phyloP scores from a whole-genome alignment of 768 basidiomycete species.

The Glaciozyma martinii region DNA sequence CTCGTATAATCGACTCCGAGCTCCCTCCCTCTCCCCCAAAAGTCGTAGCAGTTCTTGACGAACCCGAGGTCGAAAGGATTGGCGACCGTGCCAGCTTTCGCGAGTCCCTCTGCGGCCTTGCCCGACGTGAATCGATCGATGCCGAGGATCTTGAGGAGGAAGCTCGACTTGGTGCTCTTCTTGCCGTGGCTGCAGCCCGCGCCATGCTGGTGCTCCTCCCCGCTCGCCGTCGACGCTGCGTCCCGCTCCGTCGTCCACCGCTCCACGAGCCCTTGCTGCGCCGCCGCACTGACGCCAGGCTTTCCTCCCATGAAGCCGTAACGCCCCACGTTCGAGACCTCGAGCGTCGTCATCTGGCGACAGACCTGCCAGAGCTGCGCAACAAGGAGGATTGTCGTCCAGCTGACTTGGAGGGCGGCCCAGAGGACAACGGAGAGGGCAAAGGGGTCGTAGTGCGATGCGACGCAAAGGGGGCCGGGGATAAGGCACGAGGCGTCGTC shows the following conservation, averaged over 20 bases:
- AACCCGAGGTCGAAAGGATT: slow-evolving; percentile 90
- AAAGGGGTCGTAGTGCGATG: slow-evolving; percentile 67
- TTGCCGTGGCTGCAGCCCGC: slow-evolving; percentile 37
- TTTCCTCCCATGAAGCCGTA: slow-evolving; percentile 96
- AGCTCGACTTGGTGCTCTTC: slow-evolving; percentile 43
- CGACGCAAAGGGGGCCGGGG: slow-evolving; percentile 58
- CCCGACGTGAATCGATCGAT: slow-evolving; percentile 91
- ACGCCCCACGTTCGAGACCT: slow-evolving; percentile 87
- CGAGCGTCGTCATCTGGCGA: slow-evolving; percentile 89
- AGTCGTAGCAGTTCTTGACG: slow-evolving; percentile 75
- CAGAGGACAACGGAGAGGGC: slow-evolving; percentile 70
- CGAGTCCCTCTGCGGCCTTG: slow-evolving; percentile 76
- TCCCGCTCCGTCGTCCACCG: slow-evolving; percentile 31
- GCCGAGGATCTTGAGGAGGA: slow-evolving; percentile 83
- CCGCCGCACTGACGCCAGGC: slow-evolving; percentile 19
- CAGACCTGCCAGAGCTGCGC: slow-evolving; percentile 87
- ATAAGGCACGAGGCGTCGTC: slow-evolving; percentile 42
- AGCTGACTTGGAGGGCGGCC: slow-evolving; percentile 87
- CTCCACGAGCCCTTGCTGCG: slow-evolving; percentile 19
- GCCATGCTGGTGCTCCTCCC: slow-evolving; percentile 16
- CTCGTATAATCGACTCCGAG: slow-evolving; percentile 70
- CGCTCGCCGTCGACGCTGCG: slow-evolving; percentile 26
- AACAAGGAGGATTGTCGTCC: slow-evolving; percentile 79
- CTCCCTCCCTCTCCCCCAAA: slow-evolving; percentile 79
- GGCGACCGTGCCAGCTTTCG: slow-evolving; percentile 55